Evolutionary conservation across 805 yeast genomes (phyloP).

Genomic region (Yarrowia deformans): DNA sequence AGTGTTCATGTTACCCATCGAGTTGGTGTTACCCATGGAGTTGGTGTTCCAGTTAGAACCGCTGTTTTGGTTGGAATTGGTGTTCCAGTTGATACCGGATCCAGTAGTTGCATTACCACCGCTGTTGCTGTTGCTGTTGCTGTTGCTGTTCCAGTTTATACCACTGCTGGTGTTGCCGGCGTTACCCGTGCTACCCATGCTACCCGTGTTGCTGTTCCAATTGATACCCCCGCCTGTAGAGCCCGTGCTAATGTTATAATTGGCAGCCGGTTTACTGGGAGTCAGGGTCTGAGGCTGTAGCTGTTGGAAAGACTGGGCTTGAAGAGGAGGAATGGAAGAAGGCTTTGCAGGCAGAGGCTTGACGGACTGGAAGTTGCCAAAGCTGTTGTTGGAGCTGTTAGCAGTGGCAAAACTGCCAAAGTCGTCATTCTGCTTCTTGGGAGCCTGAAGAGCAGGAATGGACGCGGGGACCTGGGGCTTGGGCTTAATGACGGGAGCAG

Average conservation of each 20-base stretch:
- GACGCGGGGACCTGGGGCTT: constrained; percentile 5
- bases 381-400: not conserved
- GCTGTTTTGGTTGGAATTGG: not conserved
- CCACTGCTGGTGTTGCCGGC: not conserved
- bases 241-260: constrained; percentile 5
- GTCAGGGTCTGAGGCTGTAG: constrained; percentile 2
- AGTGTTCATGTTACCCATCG: not conserved
- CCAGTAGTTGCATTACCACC: not conserved
- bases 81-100: constrained; percentile 19
- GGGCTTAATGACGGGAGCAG: not conserved
- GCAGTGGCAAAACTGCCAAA: constrained; percentile 8
- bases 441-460: constrained; percentile 26
- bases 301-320: not conserved
- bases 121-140: not conserved
- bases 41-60: constrained; percentile 1
- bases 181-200: too few species aligned
- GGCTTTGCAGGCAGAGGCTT: constrained; percentile 20
- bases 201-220: constrained; percentile 1
- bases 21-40: not conserved
- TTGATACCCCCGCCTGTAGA: not conserved
- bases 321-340: not conserved
- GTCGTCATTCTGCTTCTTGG: constrained; percentile 20
- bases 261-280: constrained; percentile 15
- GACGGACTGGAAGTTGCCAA: constrained; percentile 10
- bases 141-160: constrained; percentile 11